Conservation (phyloP, 2,329 filamentous ascomycete genomes). For the Dactylellina leptospora region DNA sequence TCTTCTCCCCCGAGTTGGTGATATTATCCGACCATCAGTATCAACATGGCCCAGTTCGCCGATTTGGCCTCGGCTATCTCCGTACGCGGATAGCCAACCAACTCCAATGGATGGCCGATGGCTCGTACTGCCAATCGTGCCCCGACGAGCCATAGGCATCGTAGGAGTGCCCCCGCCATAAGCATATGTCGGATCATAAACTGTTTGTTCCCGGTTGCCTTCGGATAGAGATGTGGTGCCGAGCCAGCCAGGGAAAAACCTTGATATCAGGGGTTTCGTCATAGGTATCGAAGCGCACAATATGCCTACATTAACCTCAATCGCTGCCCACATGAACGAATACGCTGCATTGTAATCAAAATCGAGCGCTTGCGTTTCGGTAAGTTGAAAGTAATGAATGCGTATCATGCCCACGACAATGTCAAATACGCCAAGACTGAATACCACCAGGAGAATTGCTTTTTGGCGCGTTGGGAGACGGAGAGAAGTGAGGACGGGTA, state of each 20-base stretch:
- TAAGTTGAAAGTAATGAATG: conserved; percentile 82
- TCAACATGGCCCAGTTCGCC: conserved; percentile 48
- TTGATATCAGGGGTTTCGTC: conserved; percentile 81
- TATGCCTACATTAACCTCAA: conserved; percentile 90
- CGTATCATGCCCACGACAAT: conserved; percentile 86
- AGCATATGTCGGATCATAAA: conserved; percentile 38
- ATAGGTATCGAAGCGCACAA: conserved; percentile 92
- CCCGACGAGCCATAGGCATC: conserved; percentile 28
- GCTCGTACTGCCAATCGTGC: conserved; percentile 46
- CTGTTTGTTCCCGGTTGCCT: conserved; percentile 16
- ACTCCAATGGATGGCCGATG: conserved; percentile 49
- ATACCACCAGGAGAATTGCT: conserved; percentile 83
- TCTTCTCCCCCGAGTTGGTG: conserved; percentile 21
- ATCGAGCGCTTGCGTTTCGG: conserved; percentile 68
- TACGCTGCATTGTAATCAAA: conserved; percentile 80
- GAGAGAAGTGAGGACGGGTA: conserved; percentile 88
- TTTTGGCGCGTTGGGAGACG: conserved; percentile 85
- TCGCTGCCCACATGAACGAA: conserved; percentile 90
- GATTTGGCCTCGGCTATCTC: conserved; percentile 27
- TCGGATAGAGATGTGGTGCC: conserved; percentile 45
- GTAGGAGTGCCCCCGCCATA: conserved; percentile 33
- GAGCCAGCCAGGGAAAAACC: conserved; percentile 53
- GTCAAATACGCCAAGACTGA: conserved; percentile 85
- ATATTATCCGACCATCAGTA: conserved; percentile 37
- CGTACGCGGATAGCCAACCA: conserved; percentile 42